Evolutionary conservation across 2,329 filamentous ascomycete species (phyloP).

Genomic region (Aspergillus pseudotamarii): DNA sequence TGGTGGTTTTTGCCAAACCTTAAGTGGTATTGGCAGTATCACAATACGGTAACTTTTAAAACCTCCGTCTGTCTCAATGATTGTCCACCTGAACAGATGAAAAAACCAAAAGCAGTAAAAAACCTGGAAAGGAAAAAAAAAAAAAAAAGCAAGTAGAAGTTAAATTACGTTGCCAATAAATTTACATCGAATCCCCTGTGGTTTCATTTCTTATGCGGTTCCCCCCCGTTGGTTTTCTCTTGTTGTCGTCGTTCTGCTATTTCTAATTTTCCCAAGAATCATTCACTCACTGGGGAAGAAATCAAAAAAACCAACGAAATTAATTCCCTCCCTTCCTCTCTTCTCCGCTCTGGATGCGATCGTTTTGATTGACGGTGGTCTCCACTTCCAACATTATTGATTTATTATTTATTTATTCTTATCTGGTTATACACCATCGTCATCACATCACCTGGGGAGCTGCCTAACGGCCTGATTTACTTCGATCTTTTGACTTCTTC

Average conservation of each 20-base stretch:
- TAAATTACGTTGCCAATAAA: neutral
- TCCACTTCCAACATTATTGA: neutral
- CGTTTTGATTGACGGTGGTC: neutral
- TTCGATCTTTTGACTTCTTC: slow-evolving; percentile 7
- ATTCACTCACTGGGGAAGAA: neutral
- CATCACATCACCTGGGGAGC: slow-evolving; percentile 9
- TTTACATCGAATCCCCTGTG: neutral
- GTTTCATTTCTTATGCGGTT: neutral
- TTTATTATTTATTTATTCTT: neutral
- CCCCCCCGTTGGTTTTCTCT: slow-evolving; percentile 8
- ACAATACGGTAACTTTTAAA: neutral
- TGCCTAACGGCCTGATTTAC: slow-evolving; percentile 27
- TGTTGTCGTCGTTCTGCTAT: slow-evolving; percentile 2
- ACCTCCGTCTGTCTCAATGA: neutral
- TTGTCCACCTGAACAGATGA: slow-evolving; percentile 3
- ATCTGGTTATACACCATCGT: neutral
- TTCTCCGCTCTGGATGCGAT: neutral
- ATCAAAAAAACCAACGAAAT: neutral
- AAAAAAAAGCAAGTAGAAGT: neutral
- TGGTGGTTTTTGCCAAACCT: neutral
- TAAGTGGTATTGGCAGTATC: neutral
- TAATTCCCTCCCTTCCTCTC: neutral
- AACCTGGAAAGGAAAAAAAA: neutral
- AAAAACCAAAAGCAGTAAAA: neutral
- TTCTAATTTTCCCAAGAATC: slow-evolving; percentile 2